A percentile compares a stretch with the other conserved stretches of the same genome.
phyloP scores from a whole-genome alignment of 2,329 filamentous ascomycete genomes.

The Venturia effusa region DNA sequence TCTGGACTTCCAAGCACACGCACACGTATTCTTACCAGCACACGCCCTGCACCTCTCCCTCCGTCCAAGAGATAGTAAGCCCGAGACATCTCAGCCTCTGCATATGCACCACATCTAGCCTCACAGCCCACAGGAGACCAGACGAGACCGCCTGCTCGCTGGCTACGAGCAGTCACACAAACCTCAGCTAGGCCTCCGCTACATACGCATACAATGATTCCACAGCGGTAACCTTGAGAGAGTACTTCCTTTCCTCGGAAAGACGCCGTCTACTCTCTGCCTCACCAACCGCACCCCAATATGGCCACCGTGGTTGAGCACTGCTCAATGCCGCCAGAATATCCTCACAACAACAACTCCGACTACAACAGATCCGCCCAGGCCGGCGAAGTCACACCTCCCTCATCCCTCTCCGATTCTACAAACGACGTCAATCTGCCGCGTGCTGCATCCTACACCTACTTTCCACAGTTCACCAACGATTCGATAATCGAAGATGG shows the following conservation, averaged over 20 bases:
- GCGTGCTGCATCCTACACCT: conserved; percentile 30
- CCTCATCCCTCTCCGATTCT: background rate
- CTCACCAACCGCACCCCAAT: background rate
- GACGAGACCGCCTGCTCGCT: background rate
- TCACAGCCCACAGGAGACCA: background rate
- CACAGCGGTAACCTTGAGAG: background rate
- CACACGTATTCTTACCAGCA: background rate
- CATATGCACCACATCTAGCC: background rate
- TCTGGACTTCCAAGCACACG: background rate
- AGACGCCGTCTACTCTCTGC: background rate
- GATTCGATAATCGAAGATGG: conserved; percentile 9
- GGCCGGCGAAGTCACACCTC: background rate
- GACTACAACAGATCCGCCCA: background rate
- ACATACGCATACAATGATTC: background rate
- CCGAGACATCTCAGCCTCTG: conserved; percentile 1
- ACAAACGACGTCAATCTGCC: conserved; percentile 22
- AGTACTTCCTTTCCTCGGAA: background rate
- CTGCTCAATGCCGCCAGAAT: conserved; percentile 8
- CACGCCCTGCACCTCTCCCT: background rate
- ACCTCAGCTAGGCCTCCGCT: background rate
- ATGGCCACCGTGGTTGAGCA: conserved; percentile 6
- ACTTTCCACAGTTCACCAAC: conserved; percentile 26
- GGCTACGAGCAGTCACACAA: background rate
- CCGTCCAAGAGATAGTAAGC: background rate
- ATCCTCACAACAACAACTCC: background rate